Evolutionary conservation across 176 grass and related monocot species (phyloP).

Genomic region (Rhynchospora breviuscula): DNA sequence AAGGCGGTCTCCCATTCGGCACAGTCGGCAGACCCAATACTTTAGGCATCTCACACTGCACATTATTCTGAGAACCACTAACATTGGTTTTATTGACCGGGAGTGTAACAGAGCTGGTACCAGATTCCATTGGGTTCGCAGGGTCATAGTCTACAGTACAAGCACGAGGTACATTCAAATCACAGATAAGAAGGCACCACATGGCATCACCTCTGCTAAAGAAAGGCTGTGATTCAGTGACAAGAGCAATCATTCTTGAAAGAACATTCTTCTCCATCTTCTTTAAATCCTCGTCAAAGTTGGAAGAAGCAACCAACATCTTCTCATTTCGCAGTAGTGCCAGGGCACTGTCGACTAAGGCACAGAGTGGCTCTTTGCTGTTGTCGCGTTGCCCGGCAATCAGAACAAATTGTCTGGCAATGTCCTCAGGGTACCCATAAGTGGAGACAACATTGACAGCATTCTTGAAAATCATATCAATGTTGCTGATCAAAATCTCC

Average conservation of each 20-base stretch:
- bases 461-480: slow-evolving; percentile 63
- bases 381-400: slow-evolving; percentile 38
- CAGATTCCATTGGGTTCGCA: slow-evolving; percentile 37
- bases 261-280: slow-evolving; percentile 59
- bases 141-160: slow-evolving; percentile 52
- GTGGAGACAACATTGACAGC: slow-evolving; percentile 52
- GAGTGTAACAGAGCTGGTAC: slow-evolving; percentile 41
- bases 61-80: slow-evolving; percentile 30
- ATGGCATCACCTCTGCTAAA: slow-evolving; percentile 71
- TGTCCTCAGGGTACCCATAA: slow-evolving; percentile 69
- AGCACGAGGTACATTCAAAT: slow-evolving; percentile 66
- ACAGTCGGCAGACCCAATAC: slow-evolving; percentile 31
- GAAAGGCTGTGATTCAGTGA: slow-evolving; percentile 70
- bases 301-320: slow-evolving; percentile 43
- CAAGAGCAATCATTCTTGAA: slow-evolving; percentile 48
- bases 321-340: slow-evolving; percentile 58
- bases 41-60: slow-evolving; percentile 38
- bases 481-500: slow-evolving; percentile 74
- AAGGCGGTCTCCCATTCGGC: slow-evolving; percentile 36
- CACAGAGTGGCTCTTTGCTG: slow-evolving; percentile 58
- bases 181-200: slow-evolving; percentile 90
- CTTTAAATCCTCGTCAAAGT: slow-evolving; percentile 55
- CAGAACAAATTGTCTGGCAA: slow-evolving; percentile 46
- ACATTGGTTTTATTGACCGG: slow-evolving; percentile 38
- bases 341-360: slow-evolving; percentile 47